phyloP scores from a whole-genome alignment of 495 filamentous ascomycete species.

The Aspergillus haitiensis region DNA sequence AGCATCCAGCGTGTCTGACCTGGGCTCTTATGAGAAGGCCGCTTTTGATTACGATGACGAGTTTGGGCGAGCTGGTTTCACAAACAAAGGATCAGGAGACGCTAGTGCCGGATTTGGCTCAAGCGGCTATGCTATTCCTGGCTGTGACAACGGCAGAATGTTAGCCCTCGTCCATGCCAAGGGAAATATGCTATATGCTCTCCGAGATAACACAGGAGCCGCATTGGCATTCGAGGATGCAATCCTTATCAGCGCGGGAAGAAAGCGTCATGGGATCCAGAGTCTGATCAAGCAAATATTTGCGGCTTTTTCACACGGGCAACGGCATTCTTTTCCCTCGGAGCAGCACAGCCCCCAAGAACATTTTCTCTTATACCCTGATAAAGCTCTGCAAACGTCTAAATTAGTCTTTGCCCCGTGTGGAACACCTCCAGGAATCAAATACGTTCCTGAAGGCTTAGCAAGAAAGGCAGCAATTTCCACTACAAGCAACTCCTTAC shows the following conservation, averaged over 20 bases:
- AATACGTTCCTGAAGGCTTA: constrained; percentile 68
- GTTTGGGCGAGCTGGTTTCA: constrained; percentile 27
- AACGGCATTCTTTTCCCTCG: constrained; percentile 31
- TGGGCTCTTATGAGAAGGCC: constrained; percentile 54
- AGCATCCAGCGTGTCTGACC: constrained; percentile 49
- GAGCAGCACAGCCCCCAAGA: constrained; percentile 42
- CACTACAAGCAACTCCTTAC: constrained; percentile 91
- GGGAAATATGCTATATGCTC: constrained; percentile 94
- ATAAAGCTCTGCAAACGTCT: constrained; percentile 79
- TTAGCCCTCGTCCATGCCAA: constrained; percentile 92
- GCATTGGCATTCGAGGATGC: constrained; percentile 94
- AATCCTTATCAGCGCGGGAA: constrained; percentile 82
- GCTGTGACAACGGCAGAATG: constrained; percentile 90
- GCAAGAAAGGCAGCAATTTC: constrained; percentile 80
- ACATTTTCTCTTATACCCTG: constrained; percentile 78
- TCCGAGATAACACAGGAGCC: constrained; percentile 80
- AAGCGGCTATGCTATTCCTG: constrained; percentile 83
- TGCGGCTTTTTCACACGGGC: constrained; percentile 58
- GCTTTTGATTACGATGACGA: constrained; percentile 61
- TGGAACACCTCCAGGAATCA: constrained; percentile 82
- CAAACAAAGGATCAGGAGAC: constrained; percentile 33
- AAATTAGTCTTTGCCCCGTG: constrained; percentile 76
- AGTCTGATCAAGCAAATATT: constrained; percentile 82
- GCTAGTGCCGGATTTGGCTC: constrained; percentile 62
- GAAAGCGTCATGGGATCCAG: constrained; percentile 67